phyloP scores from a whole-genome alignment of 257 asterid species.

The Solanum raphanifolium region DNA sequence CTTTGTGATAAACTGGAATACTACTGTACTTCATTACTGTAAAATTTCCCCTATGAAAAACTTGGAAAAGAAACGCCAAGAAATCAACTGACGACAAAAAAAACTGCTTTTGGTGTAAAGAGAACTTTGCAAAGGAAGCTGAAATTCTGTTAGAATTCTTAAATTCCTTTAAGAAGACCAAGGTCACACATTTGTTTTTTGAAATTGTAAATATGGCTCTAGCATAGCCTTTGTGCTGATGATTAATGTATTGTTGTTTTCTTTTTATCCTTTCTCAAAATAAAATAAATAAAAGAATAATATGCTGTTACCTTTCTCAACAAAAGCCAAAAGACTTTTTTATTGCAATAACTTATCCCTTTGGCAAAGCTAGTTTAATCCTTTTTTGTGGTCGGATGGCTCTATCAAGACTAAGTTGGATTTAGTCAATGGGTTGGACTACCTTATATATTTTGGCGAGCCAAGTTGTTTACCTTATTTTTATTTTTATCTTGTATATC shows the following conservation, averaged over 20 bases:
- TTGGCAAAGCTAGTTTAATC: background rate
- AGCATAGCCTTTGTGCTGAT: background rate
- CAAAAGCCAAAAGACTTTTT: background rate
- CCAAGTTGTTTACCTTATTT: background rate
- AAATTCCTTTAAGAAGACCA: background rate
- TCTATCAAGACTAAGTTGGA: background rate
- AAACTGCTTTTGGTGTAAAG: background rate
- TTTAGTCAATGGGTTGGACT: background rate
- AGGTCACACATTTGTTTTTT: background rate
- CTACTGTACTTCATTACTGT: background rate
- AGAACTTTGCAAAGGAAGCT: background rate
- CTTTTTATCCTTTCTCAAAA: background rate
- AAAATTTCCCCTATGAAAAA: background rate
- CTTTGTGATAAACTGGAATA: background rate
- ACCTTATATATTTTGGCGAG: background rate
- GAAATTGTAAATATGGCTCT: background rate
- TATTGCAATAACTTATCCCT: background rate
- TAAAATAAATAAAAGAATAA: background rate
- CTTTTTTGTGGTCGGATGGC: background rate
- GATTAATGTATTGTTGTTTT: background rate
- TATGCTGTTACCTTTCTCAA: background rate
- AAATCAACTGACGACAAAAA: background rate
- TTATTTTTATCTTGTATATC: background rate
- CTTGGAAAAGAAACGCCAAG: background rate
- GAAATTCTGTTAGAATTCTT: background rate